Base-by-base conservation (phyloP, 441 rosid species). In the Oxalis stricta region DNA sequence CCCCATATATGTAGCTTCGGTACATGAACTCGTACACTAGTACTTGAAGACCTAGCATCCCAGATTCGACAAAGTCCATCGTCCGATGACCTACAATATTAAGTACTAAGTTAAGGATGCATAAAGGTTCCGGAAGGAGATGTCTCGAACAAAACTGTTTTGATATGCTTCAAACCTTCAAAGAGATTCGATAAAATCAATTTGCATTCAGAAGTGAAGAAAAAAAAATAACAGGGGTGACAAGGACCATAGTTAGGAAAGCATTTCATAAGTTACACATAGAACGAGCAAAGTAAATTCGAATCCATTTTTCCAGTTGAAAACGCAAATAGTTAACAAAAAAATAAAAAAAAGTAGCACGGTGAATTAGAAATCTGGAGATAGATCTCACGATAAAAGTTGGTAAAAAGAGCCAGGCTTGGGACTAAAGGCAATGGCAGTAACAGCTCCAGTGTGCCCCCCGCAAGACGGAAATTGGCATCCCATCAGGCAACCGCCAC, bases 381-480 rank as follows among this genome's bases (percentile, higher is more conserved):
- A 34, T 20, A 38, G 48, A 56, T 37, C 92, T 82, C 69, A 82
- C 92, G 84, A 82, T 68, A 82, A 63, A 52, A 82, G 82, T 63
- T 78, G 83, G 66, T 73, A 81, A 34, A 68, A 69, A 61, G 68
- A 57, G 5, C 63, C 47, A 61, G 71, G 79, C 52, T 79, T 76
- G 24, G 99, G 99, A 66, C 84, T 91, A 48, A 82, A 82, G 38
- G 84, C 92, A 78, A 82, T 82, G 18, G 92, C 84, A 53, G 92
- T 82, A 39, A 82, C 92, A 56, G 79, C 79, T 61, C 75, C 86
- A 33, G 79, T 75, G 42, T 82, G 92, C 44, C 92, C n/a, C 92
- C 53, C 76, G 74, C 60, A 82, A 60, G 58, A 82, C 92, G 32
- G 92, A 78, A 48, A 78, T 74, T 23, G 86, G 84, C 49, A 69